Percentiles rank a stretch among this genome's conserved stretches.
These are phyloP conservation scores for Penicillium palitans DNA, from an alignment of 2,329 filamentous ascomycete genomes.

Conservation along the genomic window DNA sequence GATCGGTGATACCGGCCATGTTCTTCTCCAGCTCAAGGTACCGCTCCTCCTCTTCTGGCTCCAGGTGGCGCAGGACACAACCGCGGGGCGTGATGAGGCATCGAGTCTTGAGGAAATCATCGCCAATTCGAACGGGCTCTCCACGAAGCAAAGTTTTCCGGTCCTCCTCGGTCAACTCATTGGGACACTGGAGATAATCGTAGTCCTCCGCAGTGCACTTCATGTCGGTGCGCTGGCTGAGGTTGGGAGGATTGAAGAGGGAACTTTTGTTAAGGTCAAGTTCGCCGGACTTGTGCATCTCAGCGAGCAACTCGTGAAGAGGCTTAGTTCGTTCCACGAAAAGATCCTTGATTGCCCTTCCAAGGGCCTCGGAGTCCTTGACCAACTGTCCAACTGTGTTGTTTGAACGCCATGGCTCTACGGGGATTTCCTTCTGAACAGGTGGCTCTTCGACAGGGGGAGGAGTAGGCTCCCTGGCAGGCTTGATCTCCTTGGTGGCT, in stretches of 20 bases:
- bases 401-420: constrained; percentile 40
- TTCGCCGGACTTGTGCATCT: constrained; percentile 40
- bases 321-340: constrained; percentile 42
- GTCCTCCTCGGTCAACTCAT: constrained; percentile 45
- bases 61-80: constrained; percentile 47
- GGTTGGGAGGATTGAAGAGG: constrained; percentile 43
- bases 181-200: constrained; percentile 40
- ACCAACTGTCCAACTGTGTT: constrained; percentile 44
- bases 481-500: constrained; percentile 25
- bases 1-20: constrained; percentile 32
- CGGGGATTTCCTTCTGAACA: constrained; percentile 18
- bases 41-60: constrained; percentile 47
- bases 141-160: constrained; percentile 45
- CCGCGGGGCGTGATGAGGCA: constrained; percentile 49
- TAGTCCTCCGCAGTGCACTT: constrained; percentile 44
- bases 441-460: constrained; percentile 24
- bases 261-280: constrained; percentile 42
- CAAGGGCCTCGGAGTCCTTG: constrained; percentile 40
- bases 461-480: constrained; percentile 22
- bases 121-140: constrained; percentile 42
- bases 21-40: constrained; percentile 48
- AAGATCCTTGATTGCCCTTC: constrained; percentile 41
- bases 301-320: constrained; percentile 41
- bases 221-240: constrained; percentile 45
- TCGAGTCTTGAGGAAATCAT: constrained; percentile 41